Conservation (phyloP, 208 protist species). For the Vickermania ingenoplastis region DNA sequence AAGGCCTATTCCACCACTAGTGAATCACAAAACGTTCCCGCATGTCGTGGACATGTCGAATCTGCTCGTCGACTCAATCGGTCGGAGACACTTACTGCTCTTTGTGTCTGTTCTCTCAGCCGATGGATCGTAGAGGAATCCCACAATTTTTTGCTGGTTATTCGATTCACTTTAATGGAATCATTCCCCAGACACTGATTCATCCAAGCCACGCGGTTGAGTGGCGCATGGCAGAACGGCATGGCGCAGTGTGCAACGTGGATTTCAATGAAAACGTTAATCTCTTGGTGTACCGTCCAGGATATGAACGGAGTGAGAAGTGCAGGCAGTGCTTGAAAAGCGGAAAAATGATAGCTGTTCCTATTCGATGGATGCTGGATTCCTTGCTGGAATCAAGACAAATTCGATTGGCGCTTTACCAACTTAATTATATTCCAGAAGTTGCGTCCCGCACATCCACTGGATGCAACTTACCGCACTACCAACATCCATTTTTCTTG, state of each 20-base stretch:
- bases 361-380: constrained; percentile 84
- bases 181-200: constrained; percentile 69
- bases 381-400: constrained; percentile 82
- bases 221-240: constrained; percentile 86
- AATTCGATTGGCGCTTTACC: constrained; percentile 68
- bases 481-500: constrained; percentile 80
- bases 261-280: constrained; percentile 62
- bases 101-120: constrained; percentile 54
- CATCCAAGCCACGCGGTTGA: constrained; percentile 83
- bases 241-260: constrained; percentile 60
- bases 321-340: constrained; percentile 60
- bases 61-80: constrained; percentile 41
- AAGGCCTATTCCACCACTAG: no score
- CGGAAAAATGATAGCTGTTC: constrained; percentile 41
- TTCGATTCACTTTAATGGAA: constrained; percentile 83
- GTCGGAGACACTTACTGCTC: constrained; percentile 45
- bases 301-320: constrained; percentile 89
- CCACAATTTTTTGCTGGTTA: constrained; percentile 83
- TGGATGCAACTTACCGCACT: constrained; percentile 60
- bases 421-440: constrained; percentile 53
- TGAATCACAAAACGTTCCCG: no score
- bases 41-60: constrained; percentile 62
- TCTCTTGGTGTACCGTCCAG: constrained; percentile 69
- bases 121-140: constrained; percentile 54
- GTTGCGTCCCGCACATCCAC: constrained; percentile 58